Base-by-base conservation (phyloP, 1,139 yeast species). In the Yamadazyma trypodendri region DNA sequence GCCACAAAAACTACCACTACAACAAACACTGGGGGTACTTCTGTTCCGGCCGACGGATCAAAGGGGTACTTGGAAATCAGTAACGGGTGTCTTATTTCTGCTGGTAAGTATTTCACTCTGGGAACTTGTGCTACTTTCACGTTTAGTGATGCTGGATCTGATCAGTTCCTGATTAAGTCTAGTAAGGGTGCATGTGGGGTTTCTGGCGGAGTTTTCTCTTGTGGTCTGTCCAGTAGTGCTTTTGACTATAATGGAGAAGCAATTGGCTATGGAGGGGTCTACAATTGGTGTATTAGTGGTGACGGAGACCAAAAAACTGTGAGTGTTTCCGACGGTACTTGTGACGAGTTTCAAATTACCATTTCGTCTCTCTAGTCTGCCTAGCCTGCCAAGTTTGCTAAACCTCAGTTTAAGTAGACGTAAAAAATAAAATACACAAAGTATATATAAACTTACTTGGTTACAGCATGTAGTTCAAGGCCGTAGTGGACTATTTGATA, bases 91-190 rank as follows among this genome's bases (percentile, higher is more conserved):
- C 63, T 89, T 40, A 89, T 89, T 51, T 77, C 84, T 43, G 84
- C 79, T 52, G 97, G 97, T 5, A 76, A 79, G 49, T 89, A 95
- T 90, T 86, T 82, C 62, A 61, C 73, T 6, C 71, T 78, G 25
- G 97, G 96, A 1, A 80, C 95, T 1, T 90, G 97, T 61, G 97
- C 96, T 2, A 80, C 84, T 4, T 50, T 44, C 28, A 68, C 71
- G 12, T 50, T 69, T 12, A 63, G 45, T 17, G 50, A 77, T 37
- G 76, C 81, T 30, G 74, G 76, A 22, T 94, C 92, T 4, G 13
- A 6, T 10, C 89, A 89, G n/a, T 72, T 77, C 50, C 74, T 78
- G 40, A 53, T 87, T 25, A 70, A 68, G 40, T 74, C 90, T 1
- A 76, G 87, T 27, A 79, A 76, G 52, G 96, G 96, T 0, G 73